phyloP scores from a whole-genome alignment of 345 rosid species.

The Eucalyptus sp. region DNA sequence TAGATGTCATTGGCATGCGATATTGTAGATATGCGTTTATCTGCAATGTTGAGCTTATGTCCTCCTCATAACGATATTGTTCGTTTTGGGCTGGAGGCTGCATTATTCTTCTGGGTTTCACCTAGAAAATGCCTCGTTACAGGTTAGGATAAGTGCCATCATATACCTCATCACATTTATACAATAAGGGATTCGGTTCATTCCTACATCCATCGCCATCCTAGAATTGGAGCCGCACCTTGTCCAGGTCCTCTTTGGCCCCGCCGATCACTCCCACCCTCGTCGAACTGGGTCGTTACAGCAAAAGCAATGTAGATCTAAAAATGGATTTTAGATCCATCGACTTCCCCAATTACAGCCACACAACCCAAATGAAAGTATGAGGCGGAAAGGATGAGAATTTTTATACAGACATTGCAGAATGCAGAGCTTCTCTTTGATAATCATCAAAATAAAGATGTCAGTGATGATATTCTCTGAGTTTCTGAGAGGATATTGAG shows the following conservation, averaged over 20 bases:
- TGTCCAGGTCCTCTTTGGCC: no score
- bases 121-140: no score
- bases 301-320: neutral
- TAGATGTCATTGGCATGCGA: neutral
- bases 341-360: neutral
- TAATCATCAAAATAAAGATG: neutral
- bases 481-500: neutral
- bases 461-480: neutral
- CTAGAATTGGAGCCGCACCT: no score
- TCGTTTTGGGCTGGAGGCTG: no score
- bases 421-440: neutral
- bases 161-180: no score
- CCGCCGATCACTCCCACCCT: accelerated
- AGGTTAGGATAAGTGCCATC: no score
- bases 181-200: no score
- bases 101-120: no score
- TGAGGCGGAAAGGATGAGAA: neutral
- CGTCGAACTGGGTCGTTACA: accelerated
- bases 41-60: no score
- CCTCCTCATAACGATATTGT: no score
- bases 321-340: neutral
- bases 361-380: neutral
- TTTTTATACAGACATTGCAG: neutral
- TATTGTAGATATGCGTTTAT: neutral
- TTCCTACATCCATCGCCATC: no score